Conservation (phyloP, 495 filamentous ascomycete genomes). For the Lindgomyces ingoldianus region DNA sequence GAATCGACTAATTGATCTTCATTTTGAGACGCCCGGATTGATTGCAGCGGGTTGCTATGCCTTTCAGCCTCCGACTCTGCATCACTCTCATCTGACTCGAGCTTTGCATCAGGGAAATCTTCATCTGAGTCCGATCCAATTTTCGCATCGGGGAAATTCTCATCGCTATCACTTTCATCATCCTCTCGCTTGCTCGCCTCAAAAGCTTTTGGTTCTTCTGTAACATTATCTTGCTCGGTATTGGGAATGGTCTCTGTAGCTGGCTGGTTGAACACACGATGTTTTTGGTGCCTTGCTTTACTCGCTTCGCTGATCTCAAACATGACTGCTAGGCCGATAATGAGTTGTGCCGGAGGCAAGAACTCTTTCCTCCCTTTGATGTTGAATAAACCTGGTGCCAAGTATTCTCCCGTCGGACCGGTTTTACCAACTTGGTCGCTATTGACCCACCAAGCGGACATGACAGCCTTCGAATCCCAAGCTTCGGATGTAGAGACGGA, state of each 20-base stretch:
- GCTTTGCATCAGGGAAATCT: constrained; percentile 44
- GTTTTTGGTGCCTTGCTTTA: constrained; percentile 73
- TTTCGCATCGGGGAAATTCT: constrained; percentile 47
- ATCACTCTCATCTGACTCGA: constrained; percentile 37
- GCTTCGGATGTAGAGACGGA: constrained; percentile 80
- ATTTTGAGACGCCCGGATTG: neutral
- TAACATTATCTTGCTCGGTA: neutral
- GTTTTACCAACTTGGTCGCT: constrained; percentile 86
- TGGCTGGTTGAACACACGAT: constrained; percentile 58
- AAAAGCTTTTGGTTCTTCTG: constrained; percentile 29
- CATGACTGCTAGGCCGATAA: constrained; percentile 83
- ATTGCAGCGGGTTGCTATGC: constrained; percentile 29
- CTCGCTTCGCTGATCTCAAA: constrained; percentile 90
- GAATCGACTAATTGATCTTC: constrained; percentile 11
- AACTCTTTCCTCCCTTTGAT: constrained; percentile 85
- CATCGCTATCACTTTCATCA: constrained; percentile 37
- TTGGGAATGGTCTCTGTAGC: constrained; percentile 12
- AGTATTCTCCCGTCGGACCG: constrained; percentile 72
- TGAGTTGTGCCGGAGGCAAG: constrained; percentile 81
- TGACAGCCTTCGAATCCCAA: constrained; percentile 94
- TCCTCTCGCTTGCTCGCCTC: constrained; percentile 12
- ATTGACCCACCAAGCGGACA: constrained; percentile 93
- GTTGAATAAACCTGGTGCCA: constrained; percentile 74
- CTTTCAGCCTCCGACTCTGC: constrained; percentile 44
- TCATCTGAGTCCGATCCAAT: constrained; percentile 43